Evolutionary conservation across 352 stramenopile genomes (phyloP).

Genomic region (Achlya hypogyna): DNA sequence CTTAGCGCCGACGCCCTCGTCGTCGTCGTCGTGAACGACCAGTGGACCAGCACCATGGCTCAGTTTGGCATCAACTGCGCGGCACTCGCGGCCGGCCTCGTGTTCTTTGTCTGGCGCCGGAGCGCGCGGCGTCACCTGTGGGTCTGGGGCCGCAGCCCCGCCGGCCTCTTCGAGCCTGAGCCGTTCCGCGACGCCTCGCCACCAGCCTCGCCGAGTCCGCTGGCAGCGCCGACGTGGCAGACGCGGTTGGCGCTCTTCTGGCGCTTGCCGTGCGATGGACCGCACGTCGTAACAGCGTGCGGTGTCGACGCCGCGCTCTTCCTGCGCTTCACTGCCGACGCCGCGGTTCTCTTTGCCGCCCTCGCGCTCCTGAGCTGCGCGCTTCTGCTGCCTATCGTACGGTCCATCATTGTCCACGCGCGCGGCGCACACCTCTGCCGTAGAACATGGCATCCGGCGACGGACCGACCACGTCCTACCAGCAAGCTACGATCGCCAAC

Average conservation of each 20-base stretch:
- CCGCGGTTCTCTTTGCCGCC: constrained; percentile 44
- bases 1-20: background rate
- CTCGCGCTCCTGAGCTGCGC: constrained; percentile 55
- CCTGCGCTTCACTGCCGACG: constrained; percentile 54
- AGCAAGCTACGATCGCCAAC: constrained; percentile 71
- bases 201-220: background rate
- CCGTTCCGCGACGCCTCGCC: background rate
- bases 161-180: constrained; percentile 51
- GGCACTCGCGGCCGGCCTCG: constrained; percentile 35
- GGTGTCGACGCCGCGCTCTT: constrained; percentile 56
- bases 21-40: constrained; percentile 43
- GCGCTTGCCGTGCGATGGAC: constrained; percentile 29
- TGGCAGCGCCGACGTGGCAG: constrained; percentile 25
- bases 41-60: constrained; percentile 55
- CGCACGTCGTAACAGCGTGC: constrained; percentile 49
- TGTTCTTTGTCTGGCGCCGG: constrained; percentile 55
- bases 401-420: constrained; percentile 16
- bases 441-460: constrained; percentile 65
- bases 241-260: constrained; percentile 42
- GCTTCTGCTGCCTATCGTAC: constrained; percentile 56
- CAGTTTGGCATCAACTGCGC: constrained; percentile 51
- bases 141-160: constrained; percentile 44
- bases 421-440: background rate
- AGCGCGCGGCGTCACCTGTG: constrained; percentile 41
- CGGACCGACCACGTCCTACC: constrained; percentile 38